These are phyloP conservation scores for Podila horticola DNA, from an alignment of 192 early-diverging fungal species.

Conservation along the genomic window DNA sequence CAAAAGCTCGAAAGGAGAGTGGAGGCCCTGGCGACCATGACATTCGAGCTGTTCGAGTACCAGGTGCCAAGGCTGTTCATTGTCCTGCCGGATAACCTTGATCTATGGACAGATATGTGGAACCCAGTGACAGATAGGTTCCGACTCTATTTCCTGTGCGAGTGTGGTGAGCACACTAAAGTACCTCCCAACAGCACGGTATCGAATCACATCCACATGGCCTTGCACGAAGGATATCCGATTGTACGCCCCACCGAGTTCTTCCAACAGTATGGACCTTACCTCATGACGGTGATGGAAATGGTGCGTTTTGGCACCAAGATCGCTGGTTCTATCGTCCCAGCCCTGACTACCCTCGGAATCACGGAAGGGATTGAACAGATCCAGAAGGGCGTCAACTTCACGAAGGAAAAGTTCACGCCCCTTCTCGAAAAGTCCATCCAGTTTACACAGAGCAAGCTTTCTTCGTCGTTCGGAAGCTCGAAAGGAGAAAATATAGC, in stretches of 20 bases:
- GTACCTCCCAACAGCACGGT: not conserved
- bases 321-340: not conserved
- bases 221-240: not conserved
- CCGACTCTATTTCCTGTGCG: conserved; percentile 2
- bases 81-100: not conserved
- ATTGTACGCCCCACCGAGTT: not conserved
- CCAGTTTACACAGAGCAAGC: not conserved
- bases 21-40: not conserved
- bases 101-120: not conserved
- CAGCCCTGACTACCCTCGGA: not conserved
- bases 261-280: not conserved
- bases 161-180: conserved; percentile 2
- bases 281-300: not conserved
- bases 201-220: not conserved
- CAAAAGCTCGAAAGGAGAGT: not conserved
- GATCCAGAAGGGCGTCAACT: not conserved
- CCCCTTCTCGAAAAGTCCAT: not conserved
- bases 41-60: not conserved
- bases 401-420: not conserved
- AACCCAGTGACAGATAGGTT: not conserved
- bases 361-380: not conserved
- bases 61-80: conserved; percentile 1
- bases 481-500: not conserved
- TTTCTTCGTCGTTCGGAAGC: not conserved
- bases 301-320: not conserved